phyloP scores from a whole-genome alignment of 2,329 filamentous ascomycete genomes.

The Emergomyces orientalis region DNA sequence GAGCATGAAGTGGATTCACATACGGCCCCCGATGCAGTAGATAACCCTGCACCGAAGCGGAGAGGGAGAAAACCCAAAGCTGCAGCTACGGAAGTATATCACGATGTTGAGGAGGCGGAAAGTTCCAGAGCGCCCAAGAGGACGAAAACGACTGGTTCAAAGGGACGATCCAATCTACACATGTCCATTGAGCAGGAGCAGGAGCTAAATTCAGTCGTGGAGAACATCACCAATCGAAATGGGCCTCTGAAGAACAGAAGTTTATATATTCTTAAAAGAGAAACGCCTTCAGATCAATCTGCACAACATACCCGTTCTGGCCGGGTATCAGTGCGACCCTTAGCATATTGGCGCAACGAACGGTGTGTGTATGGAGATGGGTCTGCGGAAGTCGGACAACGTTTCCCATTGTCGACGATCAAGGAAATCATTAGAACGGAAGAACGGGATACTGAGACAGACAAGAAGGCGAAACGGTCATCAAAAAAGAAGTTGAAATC shows the following conservation, averaged over 20 bases:
- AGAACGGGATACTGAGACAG: constrained; percentile 41
- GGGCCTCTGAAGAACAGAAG: constrained; percentile 41
- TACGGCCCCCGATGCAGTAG: neutral
- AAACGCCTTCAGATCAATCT: constrained; percentile 45
- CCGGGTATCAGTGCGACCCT: constrained; percentile 64
- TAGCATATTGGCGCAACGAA: constrained; percentile 84
- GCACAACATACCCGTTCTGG: constrained; percentile 64
- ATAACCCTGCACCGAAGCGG: constrained; percentile 22
- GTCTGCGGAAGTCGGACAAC: constrained; percentile 46
- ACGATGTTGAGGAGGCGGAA: constrained; percentile 14
- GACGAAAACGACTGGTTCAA: constrained; percentile 21
- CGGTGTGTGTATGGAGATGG: constrained; percentile 59
- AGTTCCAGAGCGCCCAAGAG: constrained; percentile 27
- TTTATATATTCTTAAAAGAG: constrained; percentile 43
- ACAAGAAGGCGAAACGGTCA: constrained; percentile 28
- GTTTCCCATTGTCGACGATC: constrained; percentile 58
- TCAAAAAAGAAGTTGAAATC: constrained; percentile 27
- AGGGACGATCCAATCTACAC: constrained; percentile 21
- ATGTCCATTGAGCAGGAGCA: constrained; percentile 25
- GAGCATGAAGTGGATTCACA: neutral
- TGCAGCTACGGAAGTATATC: constrained; percentile 14
- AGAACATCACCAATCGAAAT: constrained; percentile 35
- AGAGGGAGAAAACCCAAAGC: constrained; percentile 27
- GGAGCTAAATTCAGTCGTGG: constrained; percentile 35
- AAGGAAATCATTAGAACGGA: constrained; percentile 70